These are phyloP conservation scores for Coprinopsis marcescibilis DNA, from an alignment of 768 basidiomycete genomes.

Conservation along the genomic window DNA sequence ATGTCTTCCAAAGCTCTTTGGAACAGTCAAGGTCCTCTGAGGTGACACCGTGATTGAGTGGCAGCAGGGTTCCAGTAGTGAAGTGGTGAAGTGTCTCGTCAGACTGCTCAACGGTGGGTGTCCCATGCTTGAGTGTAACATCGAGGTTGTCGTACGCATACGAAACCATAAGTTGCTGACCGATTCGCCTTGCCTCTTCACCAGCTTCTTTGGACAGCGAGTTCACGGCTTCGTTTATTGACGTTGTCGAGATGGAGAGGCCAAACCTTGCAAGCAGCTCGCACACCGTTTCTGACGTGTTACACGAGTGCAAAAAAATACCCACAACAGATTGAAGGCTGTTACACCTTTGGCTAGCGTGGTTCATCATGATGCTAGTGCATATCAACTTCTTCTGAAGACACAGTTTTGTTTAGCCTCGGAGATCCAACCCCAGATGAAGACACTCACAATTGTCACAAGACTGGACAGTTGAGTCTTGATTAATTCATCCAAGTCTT, in stretches of 20 bases:
- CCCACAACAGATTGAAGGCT: conserved; percentile 2
- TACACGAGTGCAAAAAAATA: conserved; percentile 11
- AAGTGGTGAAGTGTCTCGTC: conserved; percentile 23
- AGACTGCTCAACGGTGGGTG: conserved; percentile 25
- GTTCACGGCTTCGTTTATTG: conserved; percentile 18
- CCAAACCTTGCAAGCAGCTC: conserved; percentile 20
- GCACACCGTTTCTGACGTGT: conserved; percentile 2
- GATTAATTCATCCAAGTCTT: too few relatives aligned
- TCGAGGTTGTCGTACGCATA: conserved; percentile 42
- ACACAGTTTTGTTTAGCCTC: not conserved
- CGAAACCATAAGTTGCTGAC: conserved; percentile 17
- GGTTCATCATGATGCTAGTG: not conserved
- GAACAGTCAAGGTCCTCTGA: conserved; percentile 15
- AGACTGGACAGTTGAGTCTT: not conserved
- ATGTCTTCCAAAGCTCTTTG: too few relatives aligned
- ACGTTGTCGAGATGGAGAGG: conserved; percentile 21
- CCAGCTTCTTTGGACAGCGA: conserved; percentile 21
- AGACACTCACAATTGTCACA: not conserved
- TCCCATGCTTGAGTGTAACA: conserved; percentile 24
- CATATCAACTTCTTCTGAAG: not conserved
- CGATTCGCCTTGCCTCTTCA: not conserved
- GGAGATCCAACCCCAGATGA: not conserved
- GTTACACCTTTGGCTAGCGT: not conserved
- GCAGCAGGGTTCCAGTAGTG: conserved; percentile 27
- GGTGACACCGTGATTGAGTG: conserved; percentile 8